These are phyloP conservation scores for Plantago major DNA, from an alignment of 257 asterid species.

Conservation along the genomic window DNA sequence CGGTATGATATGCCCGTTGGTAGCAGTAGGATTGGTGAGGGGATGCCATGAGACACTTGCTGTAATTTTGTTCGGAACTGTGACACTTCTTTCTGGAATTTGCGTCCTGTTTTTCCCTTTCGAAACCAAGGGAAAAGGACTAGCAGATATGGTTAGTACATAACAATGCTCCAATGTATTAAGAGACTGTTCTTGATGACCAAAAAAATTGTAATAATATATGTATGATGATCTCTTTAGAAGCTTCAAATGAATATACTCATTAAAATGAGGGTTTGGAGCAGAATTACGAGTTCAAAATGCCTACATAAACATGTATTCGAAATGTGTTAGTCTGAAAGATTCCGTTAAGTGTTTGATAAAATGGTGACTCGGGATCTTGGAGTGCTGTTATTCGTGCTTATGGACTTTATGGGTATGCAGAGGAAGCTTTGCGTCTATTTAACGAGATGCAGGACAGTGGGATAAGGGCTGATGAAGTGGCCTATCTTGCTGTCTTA, in stretches of 20 bases:
- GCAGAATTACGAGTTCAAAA: constrained; percentile 42
- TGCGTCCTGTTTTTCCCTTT: constrained; percentile 31
- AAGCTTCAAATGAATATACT: too few relatives aligned
- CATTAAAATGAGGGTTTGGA: constrained; percentile 43
- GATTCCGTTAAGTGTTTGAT: constrained; percentile 45
- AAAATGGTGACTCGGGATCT: constrained; percentile 49
- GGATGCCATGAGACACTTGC: constrained; percentile 37
- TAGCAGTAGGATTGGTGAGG: constrained; percentile 33
- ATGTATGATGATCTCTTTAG: too few relatives aligned
- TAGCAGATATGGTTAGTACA: constrained; percentile 16
- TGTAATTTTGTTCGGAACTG: constrained; percentile 24
- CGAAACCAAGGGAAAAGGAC: constrained; percentile 30
- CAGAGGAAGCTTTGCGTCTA: constrained; percentile 45
- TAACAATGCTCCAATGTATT: background rate
- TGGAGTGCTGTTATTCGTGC: constrained; percentile 62
- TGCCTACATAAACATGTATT: constrained; percentile 61
- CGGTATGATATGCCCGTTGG: constrained; percentile 39
- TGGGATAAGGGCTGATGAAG: constrained; percentile 43
- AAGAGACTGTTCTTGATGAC: background rate
- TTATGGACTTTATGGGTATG: constrained; percentile 50
- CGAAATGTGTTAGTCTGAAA: constrained; percentile 57
- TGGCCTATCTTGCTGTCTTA: constrained; percentile 48
- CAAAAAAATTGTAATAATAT: constrained; percentile 56
- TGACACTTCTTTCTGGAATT: constrained; percentile 29
- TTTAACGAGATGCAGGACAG: constrained; percentile 43